A percentile compares a stretch with the other conserved stretches of the same genome.
These are phyloP conservation scores for Speleostelium caveatum DNA, from an alignment of 78 protist genomes.

Conservation along the genomic window DNA sequence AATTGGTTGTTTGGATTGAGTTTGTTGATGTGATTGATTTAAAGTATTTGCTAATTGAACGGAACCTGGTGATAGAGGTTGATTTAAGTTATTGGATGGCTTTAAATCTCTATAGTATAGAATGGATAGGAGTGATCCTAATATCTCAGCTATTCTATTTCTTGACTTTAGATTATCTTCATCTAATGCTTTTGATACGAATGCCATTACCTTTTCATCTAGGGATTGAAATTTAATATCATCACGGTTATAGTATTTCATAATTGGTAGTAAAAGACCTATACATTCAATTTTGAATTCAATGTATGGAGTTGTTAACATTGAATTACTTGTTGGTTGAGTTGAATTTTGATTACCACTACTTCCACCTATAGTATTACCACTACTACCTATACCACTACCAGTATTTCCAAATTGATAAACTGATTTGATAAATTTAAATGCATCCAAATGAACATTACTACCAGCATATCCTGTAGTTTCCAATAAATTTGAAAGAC, in stretches of 20 bases:
- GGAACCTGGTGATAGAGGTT: neutral
- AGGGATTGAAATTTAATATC: conserved; percentile 26
- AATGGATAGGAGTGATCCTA: conserved; percentile 1
- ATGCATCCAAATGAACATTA: conserved; percentile 38
- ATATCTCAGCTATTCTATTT: conserved; percentile 3
- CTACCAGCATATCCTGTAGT: conserved; percentile 11
- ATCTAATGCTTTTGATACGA: conserved; percentile 1
- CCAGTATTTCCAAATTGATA: conserved; percentile 3
- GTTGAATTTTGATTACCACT: neutral
- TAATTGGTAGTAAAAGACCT: conserved; percentile 15
- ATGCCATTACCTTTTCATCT: conserved; percentile 34
- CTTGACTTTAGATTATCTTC: neutral
- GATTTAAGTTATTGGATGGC: neutral
- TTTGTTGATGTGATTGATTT: neutral
- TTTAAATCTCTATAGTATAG: conserved; percentile 19
- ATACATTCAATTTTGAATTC: conserved; percentile 55
- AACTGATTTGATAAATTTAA: conserved; percentile 40
- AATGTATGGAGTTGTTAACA: neutral
- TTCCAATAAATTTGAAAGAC: conserved; percentile 14
- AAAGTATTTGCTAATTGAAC: neutral
- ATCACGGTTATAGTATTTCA: conserved; percentile 31
- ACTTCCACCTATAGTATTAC: neutral
- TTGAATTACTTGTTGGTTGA: neutral
- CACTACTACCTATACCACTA: neutral
- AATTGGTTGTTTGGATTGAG: neutral